A percentile compares a stretch with the other conserved stretches of the same genome.
phyloP scores from a whole-genome alignment of 257 asterid genomes.

The Gynochthodes officinalis region DNA sequence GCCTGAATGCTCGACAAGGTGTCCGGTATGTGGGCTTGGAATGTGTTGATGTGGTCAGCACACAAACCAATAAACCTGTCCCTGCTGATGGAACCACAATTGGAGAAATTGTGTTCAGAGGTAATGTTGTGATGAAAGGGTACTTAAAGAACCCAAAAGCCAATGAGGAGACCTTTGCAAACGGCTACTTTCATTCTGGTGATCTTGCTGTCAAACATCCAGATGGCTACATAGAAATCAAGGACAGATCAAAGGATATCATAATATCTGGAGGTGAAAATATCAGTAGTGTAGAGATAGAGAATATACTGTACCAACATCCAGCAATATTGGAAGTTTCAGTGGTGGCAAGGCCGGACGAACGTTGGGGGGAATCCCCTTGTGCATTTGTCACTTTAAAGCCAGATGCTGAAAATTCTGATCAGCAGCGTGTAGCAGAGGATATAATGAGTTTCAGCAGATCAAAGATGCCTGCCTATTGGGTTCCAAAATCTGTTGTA shows the following conservation, averaged over 20 bases:
- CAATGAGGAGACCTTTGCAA: constrained; percentile 65
- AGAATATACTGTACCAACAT: constrained; percentile 75
- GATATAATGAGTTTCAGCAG: constrained; percentile 77
- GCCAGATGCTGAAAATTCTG: constrained; percentile 36
- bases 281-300: constrained; percentile 90
- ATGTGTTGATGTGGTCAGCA: constrained; percentile 58
- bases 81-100: constrained; percentile 77
- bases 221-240: constrained; percentile 80
- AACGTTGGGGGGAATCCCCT: constrained; percentile 93
- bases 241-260: constrained; percentile 84
- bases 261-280: constrained; percentile 95
- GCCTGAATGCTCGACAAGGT: constrained; percentile 81
- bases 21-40: constrained; percentile 65
- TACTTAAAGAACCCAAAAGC: constrained; percentile 88
- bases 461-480: constrained; percentile 74
- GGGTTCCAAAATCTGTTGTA: constrained; percentile 84
- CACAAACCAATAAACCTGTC: constrained; percentile 62
- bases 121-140: constrained; percentile 89
- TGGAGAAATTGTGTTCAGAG: constrained; percentile 85
- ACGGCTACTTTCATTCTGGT: constrained; percentile 91
- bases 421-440: constrained; percentile 43
- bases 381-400: constrained; percentile 89
- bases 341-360: constrained; percentile 86
- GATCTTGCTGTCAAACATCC: constrained; percentile 90
- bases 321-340: constrained; percentile 77